Evolutionary conservation across 306 rosid genomes (phyloP).

Genomic region (Arachis hypogaea): DNA sequence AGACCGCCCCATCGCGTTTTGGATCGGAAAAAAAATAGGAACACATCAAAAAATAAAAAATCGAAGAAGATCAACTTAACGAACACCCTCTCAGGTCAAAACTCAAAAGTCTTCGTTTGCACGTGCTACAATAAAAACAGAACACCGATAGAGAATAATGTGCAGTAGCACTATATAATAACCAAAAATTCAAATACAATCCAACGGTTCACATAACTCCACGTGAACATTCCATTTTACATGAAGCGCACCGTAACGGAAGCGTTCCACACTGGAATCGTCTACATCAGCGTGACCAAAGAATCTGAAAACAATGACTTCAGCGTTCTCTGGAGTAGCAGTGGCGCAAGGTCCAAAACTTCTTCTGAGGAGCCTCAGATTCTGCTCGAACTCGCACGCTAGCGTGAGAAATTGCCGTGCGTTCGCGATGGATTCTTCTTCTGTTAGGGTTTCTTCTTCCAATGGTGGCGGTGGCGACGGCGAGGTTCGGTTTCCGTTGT

Average conservation of each 20-base stretch:
- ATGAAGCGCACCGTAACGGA: background rate
- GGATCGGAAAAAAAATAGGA: background rate
- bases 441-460: conserved; percentile 47
- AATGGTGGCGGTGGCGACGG: conserved; percentile 43
- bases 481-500: conserved; percentile 60
- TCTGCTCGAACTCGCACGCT: conserved; percentile 7
- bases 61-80: background rate
- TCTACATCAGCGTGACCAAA: background rate
- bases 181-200: background rate
- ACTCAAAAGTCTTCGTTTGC: background rate
- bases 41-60: no score
- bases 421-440: conserved; percentile 37
- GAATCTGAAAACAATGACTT: background rate
- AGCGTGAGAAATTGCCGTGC: conserved; percentile 30
- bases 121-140: background rate
- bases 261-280: background rate
- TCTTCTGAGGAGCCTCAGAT: background rate
- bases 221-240: background rate
- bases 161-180: background rate
- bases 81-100: background rate
- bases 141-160: background rate
- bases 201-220: background rate
- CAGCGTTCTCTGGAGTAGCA: background rate
- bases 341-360: conserved; percentile 15
- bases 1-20: conserved; percentile 53